Conservation (phyloP, 2,329 filamentous ascomycete genomes). For the Ophiobolus disseminans region DNA sequence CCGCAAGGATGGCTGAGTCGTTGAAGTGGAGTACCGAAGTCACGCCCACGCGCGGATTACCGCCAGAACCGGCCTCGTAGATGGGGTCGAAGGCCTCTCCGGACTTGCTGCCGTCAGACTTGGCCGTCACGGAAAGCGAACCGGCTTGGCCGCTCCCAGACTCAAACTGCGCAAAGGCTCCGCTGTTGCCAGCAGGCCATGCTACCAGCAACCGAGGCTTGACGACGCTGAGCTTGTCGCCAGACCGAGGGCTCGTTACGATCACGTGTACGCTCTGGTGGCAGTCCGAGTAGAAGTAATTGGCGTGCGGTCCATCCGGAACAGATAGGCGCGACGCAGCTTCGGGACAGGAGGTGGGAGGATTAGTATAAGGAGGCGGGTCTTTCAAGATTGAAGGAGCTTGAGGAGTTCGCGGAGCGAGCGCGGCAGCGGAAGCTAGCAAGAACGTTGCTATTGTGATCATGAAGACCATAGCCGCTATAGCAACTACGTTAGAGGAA, state of each 20-base stretch:
- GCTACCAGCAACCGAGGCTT: constrained; percentile 65
- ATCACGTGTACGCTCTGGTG: constrained; percentile 66
- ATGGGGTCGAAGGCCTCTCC: constrained; percentile 58
- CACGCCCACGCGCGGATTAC: constrained; percentile 60
- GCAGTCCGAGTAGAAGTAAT: constrained; percentile 72
- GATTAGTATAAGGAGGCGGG: too few relatives aligned
- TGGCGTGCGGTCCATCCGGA: constrained; percentile 66
- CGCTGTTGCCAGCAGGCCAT: constrained; percentile 72
- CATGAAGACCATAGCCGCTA: neutral
- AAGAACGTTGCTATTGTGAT: neutral
- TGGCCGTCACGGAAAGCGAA: constrained; percentile 61
- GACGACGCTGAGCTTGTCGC: constrained; percentile 63
- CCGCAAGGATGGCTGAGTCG: constrained; percentile 61
- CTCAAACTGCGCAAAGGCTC: constrained; percentile 63
- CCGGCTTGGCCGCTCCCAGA: constrained; percentile 63
- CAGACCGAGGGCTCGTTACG: constrained; percentile 63
- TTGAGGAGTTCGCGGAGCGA: too few relatives aligned
- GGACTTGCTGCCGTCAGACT: constrained; percentile 57
- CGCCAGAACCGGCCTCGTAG: constrained; percentile 40
- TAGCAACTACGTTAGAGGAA: too few relatives aligned
- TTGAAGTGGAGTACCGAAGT: constrained; percentile 66
- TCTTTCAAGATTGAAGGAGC: too few relatives aligned
- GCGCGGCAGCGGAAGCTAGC: constrained; percentile 1
- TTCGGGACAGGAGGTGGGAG: constrained; percentile 19
- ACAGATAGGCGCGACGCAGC: constrained; percentile 50